These are phyloP conservation scores for Ustilago bromivora DNA, from an alignment of 1,284 basidiomycete species.

Conservation along the genomic window DNA sequence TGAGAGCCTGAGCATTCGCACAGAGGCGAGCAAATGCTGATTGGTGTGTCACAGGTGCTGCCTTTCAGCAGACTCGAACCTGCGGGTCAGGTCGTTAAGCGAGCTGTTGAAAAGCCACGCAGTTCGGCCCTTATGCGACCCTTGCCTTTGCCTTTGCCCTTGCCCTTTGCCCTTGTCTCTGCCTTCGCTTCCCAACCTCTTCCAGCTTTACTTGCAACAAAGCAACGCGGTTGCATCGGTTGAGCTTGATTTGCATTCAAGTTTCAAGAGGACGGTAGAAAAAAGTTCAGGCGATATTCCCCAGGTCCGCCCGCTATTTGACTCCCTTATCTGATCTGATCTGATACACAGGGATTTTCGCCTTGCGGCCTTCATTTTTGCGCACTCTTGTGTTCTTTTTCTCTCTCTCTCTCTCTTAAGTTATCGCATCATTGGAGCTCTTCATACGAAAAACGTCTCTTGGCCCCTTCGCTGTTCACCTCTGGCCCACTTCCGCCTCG, in stretches of 20 bases:
- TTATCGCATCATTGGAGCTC: neutral
- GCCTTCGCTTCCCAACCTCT: neutral
- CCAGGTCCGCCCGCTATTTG: neutral
- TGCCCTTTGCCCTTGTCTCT: neutral
- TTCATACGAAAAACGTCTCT: neutral
- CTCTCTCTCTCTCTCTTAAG: neutral
- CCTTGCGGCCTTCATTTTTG: conserved; percentile 4
- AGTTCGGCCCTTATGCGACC: conserved; percentile 13
- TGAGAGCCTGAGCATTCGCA: too few relatives aligned
- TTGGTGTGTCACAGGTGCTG: neutral
- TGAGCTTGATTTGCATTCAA: neutral
- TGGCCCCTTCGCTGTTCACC: neutral
- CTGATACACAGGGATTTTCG: conserved; percentile 19
- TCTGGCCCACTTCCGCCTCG: neutral
- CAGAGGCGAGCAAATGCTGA: neutral
- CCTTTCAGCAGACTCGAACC: neutral
- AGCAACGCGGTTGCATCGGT: neutral
- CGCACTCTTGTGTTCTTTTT: neutral
- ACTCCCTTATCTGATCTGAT: conserved; percentile 25
- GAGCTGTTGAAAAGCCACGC: conserved; percentile 23
- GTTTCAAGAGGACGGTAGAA: neutral
- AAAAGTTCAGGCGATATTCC: conserved; percentile 2
- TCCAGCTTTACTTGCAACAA: neutral
- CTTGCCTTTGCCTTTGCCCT: neutral
- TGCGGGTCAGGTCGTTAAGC: conserved; percentile 10